Percentiles rank a stretch among this genome's conserved stretches.
Evolutionary conservation across 1,139 yeast species (phyloP).

Genomic region (Arxiozyma telluris): DNA sequence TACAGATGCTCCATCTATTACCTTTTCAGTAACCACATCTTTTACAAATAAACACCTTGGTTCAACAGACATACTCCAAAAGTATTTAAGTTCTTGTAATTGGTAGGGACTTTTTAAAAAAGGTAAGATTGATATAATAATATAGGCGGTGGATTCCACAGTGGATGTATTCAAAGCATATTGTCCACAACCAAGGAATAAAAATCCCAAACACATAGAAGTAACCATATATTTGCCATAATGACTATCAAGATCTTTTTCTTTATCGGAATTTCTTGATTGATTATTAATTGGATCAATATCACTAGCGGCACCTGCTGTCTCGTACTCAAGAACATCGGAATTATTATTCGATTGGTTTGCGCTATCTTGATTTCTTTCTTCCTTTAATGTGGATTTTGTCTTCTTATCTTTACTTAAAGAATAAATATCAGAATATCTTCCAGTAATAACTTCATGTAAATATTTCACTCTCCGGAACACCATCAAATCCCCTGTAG

Average conservation of each 20-base stretch:
- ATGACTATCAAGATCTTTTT: conserved; percentile 22
- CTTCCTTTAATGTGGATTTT: background rate
- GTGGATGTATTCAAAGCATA: conserved; percentile 57
- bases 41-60: conserved; percentile 70
- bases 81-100: conserved; percentile 78
- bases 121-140: conserved; percentile 66
- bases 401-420: background rate
- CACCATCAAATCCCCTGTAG: conserved; percentile 78
- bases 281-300: conserved; percentile 5
- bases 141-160: conserved; percentile 32
- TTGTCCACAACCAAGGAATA: conserved; percentile 90
- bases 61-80: conserved; percentile 84
- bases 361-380: background rate
- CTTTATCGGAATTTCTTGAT: conserved; percentile 3
- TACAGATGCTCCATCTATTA: conserved; percentile 32
- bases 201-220: conserved; percentile 76
- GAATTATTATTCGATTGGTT: background rate
- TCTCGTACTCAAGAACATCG: conserved; percentile 6
- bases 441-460: conserved; percentile 40
- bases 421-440: conserved; percentile 20
- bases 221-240: conserved; percentile 75
- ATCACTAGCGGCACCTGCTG: conserved; percentile 10
- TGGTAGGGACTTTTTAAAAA: conserved; percentile 73
- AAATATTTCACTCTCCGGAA: conserved; percentile 64
- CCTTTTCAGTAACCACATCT: conserved; percentile 53